Percentiles rank a stretch among this genome's conserved stretches.
phyloP scores from a whole-genome alignment of 2,329 filamentous ascomycete species.

The Epichloe aotearoae region DNA sequence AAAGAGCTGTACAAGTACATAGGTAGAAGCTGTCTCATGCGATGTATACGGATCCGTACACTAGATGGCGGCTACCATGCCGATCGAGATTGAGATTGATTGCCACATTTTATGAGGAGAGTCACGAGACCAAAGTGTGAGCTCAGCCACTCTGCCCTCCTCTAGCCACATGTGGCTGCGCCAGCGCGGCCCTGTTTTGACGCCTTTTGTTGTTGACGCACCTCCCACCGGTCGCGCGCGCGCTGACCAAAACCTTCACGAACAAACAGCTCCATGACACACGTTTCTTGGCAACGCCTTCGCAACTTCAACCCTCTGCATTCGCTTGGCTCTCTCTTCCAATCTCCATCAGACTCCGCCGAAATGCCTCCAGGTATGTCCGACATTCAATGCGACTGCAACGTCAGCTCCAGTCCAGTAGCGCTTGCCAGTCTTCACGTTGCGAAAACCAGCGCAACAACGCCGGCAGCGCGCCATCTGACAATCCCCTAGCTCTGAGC shows the following conservation, averaged over 20 bases:
- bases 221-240: background rate
- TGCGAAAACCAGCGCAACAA: background rate
- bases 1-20: too few relatives aligned
- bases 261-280: background rate
- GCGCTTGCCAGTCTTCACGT: background rate
- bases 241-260: background rate
- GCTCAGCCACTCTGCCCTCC: too few relatives aligned
- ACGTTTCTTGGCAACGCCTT: background rate
- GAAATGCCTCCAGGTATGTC: constrained; percentile 6
- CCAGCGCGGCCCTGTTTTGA: background rate
- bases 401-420: background rate
- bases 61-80: too few relatives aligned
- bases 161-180: background rate
- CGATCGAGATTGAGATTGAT: too few relatives aligned
- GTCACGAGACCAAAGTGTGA: too few relatives aligned
- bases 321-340: background rate
- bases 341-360: background rate
- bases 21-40: too few relatives aligned
- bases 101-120: too few relatives aligned
- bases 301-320: background rate
- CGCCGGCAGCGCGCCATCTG: constrained; percentile 6
- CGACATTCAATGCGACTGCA: background rate
- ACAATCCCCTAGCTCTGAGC: constrained; percentile 21
- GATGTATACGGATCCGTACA: too few relatives aligned
- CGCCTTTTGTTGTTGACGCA: background rate